These are phyloP conservation scores for Aspergillus tanneri DNA, from an alignment of 2,329 filamentous ascomycete genomes.

Conservation along the genomic window DNA sequence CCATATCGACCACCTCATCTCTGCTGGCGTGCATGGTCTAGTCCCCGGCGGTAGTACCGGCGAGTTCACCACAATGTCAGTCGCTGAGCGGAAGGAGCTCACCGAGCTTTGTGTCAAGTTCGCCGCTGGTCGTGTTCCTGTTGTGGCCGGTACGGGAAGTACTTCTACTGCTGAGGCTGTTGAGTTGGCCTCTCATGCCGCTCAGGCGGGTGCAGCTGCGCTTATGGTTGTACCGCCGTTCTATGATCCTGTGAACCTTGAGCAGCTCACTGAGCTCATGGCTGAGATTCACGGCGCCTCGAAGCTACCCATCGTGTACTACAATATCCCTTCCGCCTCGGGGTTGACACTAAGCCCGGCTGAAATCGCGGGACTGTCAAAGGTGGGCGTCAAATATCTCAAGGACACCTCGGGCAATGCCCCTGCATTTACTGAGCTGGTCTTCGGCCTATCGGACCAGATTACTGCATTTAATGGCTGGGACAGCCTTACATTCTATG, in stretches of 20 bases:
- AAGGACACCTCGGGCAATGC: conserved; percentile 56
- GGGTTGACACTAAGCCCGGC: conserved; percentile 44
- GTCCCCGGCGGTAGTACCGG: conserved; percentile 54
- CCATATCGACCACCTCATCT: conserved; percentile 50
- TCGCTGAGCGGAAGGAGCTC: conserved; percentile 49
- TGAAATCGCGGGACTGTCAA: conserved; percentile 46
- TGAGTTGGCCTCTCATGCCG: conserved; percentile 45
- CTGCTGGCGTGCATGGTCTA: conserved; percentile 50
- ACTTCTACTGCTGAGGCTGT: conserved; percentile 43
- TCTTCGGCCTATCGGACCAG: conserved; percentile 44
- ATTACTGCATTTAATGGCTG: conserved; percentile 55
- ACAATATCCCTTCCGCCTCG: conserved; percentile 53
- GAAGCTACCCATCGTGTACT: conserved; percentile 50
- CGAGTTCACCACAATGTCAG: conserved; percentile 49
- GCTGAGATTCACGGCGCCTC: conserved; percentile 43
- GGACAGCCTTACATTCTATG: conserved; percentile 56
- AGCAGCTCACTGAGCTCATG: conserved; percentile 43
- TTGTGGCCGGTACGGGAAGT: conserved; percentile 40
- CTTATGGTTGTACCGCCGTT: conserved; percentile 54
- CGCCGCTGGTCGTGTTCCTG: conserved; percentile 28
- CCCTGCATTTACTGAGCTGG: conserved; percentile 50
- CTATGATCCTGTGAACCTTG: conserved; percentile 48
- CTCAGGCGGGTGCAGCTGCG: conserved; percentile 41
- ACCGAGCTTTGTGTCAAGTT: conserved; percentile 35
- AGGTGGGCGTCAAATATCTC: conserved; percentile 51